Base-by-base conservation (phyloP, 2,329 filamentous ascomycete genomes). In the Ophiostoma montium region DNA sequence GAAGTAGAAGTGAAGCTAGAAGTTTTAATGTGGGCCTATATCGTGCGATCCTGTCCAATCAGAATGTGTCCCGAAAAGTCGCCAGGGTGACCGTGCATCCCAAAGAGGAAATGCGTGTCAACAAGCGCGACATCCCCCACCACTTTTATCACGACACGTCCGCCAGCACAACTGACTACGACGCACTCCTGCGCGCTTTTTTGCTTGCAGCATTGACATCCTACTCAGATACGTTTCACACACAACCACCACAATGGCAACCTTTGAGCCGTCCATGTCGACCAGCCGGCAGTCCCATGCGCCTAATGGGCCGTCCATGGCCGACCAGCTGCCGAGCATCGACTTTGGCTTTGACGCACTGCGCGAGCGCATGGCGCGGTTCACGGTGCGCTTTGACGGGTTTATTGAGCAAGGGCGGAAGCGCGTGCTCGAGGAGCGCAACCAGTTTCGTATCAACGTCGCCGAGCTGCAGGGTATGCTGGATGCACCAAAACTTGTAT, bases 271-370 rank as follows among this genome's bases (percentile, higher is more conserved):
- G 9, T 82, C 82, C 1, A 71, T 83, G 57, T 84, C 82, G 12
- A 76, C 75, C 50, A 80, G 77, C 64, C 71, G 78, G 57, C 76
- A 75, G 55, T 74, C 76, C 23, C 23, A 27, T 15, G 70, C 75
- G 30, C 70, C 78, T 36, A 68, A 70, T 43, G 76, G 71, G 38
- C 75, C 79, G 13, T 84, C 81, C 7, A 78, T 86, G 7, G 71
- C 65, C 38, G 84, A 88, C 62, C 78, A 79, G 46, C 78, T 98
- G 9, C 92, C 92, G 33, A 86, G 76, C 62, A 85, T 94, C 65
- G 88, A 95, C 66, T 96, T 98, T 64, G 88, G 88, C 51, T 96
- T 96, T 65, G 89, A 96, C 59, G 87, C 95, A 57, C 68, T 98
- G 61, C 89, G 90, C 66, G 87, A 90, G 60, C 85, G 88, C 66